Conservation (phyloP, 306 rosid species). For the Medicago lupulina region DNA sequence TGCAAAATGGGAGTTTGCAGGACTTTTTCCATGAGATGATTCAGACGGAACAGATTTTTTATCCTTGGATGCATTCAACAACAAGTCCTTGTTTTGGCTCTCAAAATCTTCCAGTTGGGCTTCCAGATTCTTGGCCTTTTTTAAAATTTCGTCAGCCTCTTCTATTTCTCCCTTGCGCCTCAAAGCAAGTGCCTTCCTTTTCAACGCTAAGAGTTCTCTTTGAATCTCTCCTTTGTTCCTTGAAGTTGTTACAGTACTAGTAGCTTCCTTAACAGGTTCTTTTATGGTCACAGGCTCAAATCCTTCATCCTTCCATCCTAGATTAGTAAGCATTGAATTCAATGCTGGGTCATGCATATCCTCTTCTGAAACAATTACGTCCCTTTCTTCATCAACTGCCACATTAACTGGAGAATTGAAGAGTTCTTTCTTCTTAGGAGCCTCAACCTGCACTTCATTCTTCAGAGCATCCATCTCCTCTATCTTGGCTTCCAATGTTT, state of each 20-base stretch:
- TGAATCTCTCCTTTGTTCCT: constrained; percentile 81
- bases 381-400: constrained; percentile 56
- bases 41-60: constrained; percentile 44
- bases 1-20: constrained; percentile 38
- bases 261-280: constrained; percentile 40
- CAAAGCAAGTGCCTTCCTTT: constrained; percentile 76
- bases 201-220: constrained; percentile 82
- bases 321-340: constrained; percentile 60
- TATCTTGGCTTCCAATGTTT: constrained; percentile 64
- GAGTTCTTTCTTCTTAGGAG: constrained; percentile 37
- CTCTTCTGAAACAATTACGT: constrained; percentile 56
- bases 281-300: constrained; percentile 42
- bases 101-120: constrained; percentile 67
- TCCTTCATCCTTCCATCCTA: constrained; percentile 73
- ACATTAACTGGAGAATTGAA: constrained; percentile 46
- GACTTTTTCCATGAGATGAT: not conserved
- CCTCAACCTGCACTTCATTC: constrained; percentile 49
- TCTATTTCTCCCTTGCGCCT: constrained; percentile 78
- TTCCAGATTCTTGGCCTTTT: constrained; percentile 68
- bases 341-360: constrained; percentile 70
- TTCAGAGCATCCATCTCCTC: constrained; percentile 66
- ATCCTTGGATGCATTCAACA: constrained; percentile 42
- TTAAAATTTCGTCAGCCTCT: constrained; percentile 76
- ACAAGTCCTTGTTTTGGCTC: constrained; percentile 46
- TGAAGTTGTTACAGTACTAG: constrained; percentile 50